A percentile compares a stretch with the other conserved stretches of the same genome.
Evolutionary conservation across 257 asterid species (phyloP).

Genomic region (Solanum dulcamara): DNA sequence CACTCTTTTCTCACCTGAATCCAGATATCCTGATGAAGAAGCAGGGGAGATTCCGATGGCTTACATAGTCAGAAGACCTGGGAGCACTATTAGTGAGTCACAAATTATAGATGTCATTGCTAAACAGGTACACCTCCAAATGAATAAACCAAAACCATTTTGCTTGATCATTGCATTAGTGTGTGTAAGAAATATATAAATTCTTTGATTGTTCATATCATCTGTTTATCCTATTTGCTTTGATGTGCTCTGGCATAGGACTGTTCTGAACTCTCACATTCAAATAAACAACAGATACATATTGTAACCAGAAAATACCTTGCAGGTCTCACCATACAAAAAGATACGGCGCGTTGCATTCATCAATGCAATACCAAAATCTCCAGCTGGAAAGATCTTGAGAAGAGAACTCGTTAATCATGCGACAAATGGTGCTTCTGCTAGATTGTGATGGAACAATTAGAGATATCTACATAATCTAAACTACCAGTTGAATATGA

Average conservation of each 20-base stretch:
- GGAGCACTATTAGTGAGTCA: constrained; percentile 44
- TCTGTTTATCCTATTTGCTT: neutral
- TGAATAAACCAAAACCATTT: neutral
- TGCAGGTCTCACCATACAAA: constrained; percentile 80
- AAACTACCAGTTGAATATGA: neutral
- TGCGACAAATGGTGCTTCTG: constrained; percentile 27
- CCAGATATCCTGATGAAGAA: constrained; percentile 88
- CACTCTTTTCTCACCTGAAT: neutral
- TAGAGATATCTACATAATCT: neutral
- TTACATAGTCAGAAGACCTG: constrained; percentile 69
- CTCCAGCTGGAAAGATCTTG: constrained; percentile 77
- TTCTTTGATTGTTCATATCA: neutral
- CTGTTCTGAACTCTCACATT: neutral
- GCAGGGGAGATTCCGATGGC: constrained; percentile 99
- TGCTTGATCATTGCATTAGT: neutral
- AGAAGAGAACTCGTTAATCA: constrained; percentile 56
- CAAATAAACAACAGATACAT: neutral
- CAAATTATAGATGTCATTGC: constrained; percentile 61
- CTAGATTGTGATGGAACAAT: constrained; percentile 36
- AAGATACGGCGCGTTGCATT: constrained; percentile 66
- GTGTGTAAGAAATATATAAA: neutral
- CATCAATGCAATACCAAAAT: constrained; percentile 58
- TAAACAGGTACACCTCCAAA: constrained; percentile 38
- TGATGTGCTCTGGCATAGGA: neutral
- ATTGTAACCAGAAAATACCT: neutral